phyloP scores from a whole-genome alignment of 1,284 basidiomycete species.

The Heterobasidion irregulare region DNA sequence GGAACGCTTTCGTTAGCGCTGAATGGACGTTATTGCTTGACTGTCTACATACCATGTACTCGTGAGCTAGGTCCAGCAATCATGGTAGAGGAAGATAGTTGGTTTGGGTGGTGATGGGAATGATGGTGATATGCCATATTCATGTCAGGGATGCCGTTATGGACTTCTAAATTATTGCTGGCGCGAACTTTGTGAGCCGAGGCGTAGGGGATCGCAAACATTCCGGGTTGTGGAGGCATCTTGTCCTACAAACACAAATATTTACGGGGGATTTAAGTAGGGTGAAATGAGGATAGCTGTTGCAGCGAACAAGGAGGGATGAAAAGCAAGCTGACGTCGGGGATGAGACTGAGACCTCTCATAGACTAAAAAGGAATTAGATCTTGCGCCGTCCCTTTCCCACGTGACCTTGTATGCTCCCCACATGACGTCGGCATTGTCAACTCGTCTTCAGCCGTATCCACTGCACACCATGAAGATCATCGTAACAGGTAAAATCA shows the following conservation, averaged over 20 bases:
- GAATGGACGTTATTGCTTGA: neutral
- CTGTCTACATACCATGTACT: slow-evolving; percentile 25
- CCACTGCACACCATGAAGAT: neutral
- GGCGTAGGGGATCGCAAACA: slow-evolving; percentile 39
- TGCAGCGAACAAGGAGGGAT: too few relatives aligned
- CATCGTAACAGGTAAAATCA: neutral
- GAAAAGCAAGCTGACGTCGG: too few relatives aligned
- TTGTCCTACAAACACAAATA: neutral
- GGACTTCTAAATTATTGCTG: slow-evolving; percentile 15
- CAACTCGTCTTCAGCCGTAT: too few relatives aligned
- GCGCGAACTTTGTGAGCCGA: slow-evolving; percentile 32
- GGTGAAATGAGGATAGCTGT: too few relatives aligned
- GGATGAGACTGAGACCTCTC: neutral
- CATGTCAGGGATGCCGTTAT: slow-evolving; percentile 8
- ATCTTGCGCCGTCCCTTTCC: neutral
- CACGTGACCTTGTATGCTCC: neutral
- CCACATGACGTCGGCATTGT: neutral
- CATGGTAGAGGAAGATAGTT: slow-evolving; percentile 16
- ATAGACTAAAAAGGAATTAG: neutral
- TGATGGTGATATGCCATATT: slow-evolving; percentile 8
- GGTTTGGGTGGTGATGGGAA: slow-evolving; percentile 17
- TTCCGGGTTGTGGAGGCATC: slow-evolving; percentile 47
- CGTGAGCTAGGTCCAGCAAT: slow-evolving; percentile 31
- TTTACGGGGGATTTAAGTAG: neutral
- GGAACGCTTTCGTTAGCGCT: neutral